Evolutionary conservation across 108 stramenopile genomes (phyloP), one percentile per base, ranked within the genome.

Genomic region (Cyclotella atomus): DNA sequence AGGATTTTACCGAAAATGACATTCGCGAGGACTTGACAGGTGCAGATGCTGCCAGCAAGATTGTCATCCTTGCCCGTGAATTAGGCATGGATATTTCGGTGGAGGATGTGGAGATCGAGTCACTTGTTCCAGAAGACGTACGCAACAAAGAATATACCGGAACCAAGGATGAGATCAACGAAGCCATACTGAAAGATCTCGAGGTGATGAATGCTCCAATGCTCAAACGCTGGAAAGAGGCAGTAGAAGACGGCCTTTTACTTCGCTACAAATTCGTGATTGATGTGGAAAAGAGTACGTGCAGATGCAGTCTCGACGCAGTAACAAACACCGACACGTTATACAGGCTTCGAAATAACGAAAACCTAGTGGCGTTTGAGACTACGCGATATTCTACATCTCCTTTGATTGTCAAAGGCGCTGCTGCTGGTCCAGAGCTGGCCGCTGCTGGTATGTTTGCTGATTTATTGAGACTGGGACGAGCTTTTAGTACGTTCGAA

Each of bases 391-490:
- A 89, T 70, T 79, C 76, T 12, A 73, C 87, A 3, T 87, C 91
- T 9, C 95, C 95, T 4, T 65, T 94, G 66, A 90, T 94, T 62
- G 78, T 96, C 27, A 93, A 94, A 76, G 95, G 93, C 29, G 89
- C 95, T 36, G 89, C 93, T 30, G 91, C 93, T 12, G 91, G 91
- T 15, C 87, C 95, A 14, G 89, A 90, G 23, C 73, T 90, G 21
- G 83, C 91, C 14, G 93, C 95, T 27, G 69, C 93, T 49, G 95
- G 93, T 17, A 87, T 96, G 54, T 88, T 96, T 59, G 87, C 93
- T 12, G 95, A 96, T 75, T 65, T 96, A 28, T 74, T 96, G 15
- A 84, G 93, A 23, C 63, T 89, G 33, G 84, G 85, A 29, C 72
- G 90, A 33, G 85, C 85, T 3, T 88, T 83, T 62, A 72, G 83